Percentiles rank a stretch among this genome's conserved stretches.
Evolutionary conservation across 2,329 filamentous ascomycete species (phyloP).

Genomic region (Diaporthe citrichinensis): DNA sequence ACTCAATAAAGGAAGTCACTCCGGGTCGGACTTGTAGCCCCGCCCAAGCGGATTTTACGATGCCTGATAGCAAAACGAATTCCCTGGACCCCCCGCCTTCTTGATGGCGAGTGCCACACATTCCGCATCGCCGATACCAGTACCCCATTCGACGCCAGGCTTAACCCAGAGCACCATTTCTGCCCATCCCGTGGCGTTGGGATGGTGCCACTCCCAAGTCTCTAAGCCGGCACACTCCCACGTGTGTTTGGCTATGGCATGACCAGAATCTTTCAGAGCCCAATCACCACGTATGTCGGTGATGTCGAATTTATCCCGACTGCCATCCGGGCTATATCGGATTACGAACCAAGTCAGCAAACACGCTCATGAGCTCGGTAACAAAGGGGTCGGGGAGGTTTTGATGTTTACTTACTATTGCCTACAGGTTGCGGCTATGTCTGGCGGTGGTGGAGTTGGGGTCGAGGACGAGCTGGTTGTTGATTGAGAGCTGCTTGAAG

Average conservation of each 20-base stretch:
- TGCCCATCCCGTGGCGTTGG: not conserved
- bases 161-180: not conserved
- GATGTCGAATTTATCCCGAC: not conserved
- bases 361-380: not conserved
- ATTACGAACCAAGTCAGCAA: not conserved
- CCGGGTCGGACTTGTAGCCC: not conserved
- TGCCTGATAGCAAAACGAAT: not conserved
- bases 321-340: not conserved
- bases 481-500: not conserved
- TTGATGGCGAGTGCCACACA: not conserved
- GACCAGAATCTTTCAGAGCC: not conserved
- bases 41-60: not conserved
- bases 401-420: not conserved
- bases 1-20: not conserved
- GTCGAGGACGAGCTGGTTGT: not conserved
- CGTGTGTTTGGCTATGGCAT: not conserved
- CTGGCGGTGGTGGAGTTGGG: not conserved
- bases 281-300: constrained; percentile 8
- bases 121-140: not conserved
- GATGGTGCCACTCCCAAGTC: not conserved
- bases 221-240: not conserved
- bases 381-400: too few relatives aligned
- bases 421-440: not conserved
- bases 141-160: too few relatives aligned
- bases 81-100: not conserved